phyloP scores from a whole-genome alignment of 202 grass and related monocot genomes.

The Dendrocalamus latiflorus region DNA sequence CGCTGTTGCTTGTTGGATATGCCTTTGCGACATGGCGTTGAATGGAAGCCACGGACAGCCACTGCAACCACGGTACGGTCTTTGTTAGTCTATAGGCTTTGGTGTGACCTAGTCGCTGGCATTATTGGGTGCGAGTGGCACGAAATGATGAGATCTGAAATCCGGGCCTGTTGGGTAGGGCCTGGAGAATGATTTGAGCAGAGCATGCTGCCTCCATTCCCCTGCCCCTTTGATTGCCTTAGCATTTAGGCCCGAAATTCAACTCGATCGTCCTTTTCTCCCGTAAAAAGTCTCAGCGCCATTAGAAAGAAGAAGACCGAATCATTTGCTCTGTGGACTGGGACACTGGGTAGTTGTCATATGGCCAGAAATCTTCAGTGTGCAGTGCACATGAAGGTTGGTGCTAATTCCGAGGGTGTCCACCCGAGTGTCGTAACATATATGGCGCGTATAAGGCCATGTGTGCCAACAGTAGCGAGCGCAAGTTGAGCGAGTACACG shows the following conservation, averaged over 20 bases:
- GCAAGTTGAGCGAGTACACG: neutral
- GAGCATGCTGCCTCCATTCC: constrained; percentile 28
- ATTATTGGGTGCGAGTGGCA: constrained; percentile 34
- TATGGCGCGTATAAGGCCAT: neutral
- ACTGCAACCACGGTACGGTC: neutral
- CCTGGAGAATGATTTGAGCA: constrained; percentile 40
- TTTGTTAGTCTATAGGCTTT: neutral
- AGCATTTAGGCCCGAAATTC: neutral
- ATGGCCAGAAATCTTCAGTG: neutral
- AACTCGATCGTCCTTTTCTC: neutral
- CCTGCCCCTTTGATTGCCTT: constrained; percentile 15
- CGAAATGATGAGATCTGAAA: constrained; percentile 40
- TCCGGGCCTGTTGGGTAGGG: constrained; percentile 24
- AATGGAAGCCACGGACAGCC: constrained; percentile 32
- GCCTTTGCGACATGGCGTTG: constrained; percentile 34
- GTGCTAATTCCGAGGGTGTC: neutral
- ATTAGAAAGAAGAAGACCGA: constrained; percentile 8
- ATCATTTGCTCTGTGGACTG: neutral
- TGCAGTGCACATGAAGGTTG: neutral
- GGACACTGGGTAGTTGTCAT: too few relatives aligned
- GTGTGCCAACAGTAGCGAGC: neutral
- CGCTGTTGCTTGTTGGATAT: neutral
- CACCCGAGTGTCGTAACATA: too few relatives aligned
- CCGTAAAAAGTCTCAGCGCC: neutral
- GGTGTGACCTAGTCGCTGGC: neutral